Evolutionary conservation across 768 basidiomycete species (phyloP), one percentile per base, ranked within the genome.

Genomic region (Psilocybe cubensis): DNA sequence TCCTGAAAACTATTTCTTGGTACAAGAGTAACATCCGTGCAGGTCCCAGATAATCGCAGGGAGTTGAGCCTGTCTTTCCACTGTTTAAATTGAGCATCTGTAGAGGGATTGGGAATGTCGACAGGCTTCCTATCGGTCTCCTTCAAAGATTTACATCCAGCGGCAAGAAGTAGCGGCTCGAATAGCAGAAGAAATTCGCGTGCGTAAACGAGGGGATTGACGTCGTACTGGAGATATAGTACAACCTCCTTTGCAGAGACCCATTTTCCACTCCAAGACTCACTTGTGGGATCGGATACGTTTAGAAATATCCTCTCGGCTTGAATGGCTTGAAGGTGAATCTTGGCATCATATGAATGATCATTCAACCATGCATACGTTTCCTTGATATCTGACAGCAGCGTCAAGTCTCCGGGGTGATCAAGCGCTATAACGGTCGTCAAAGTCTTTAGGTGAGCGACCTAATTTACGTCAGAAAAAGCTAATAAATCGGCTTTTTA

Each of bases 301-400:
- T 83, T 83, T 47, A 83, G 68, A 66, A 81, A 82, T 1, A 80
- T 59, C 2, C 60, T 62, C 12, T 72, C 58, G 18, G 64, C 38
- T n/a, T 68, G 61, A 20, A 52, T 25, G 25, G 62, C 62, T 3
- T 60, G 48, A 6, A 69, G 58, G n/a, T 73, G 52, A 7, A 45
- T 27, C 6, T 57, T 38, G n/a, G 62, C 54, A 2, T 67, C 63
- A 2, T 71, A 63, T 6, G 63, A 57, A 25, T 65, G 46, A 1
- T 61, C 50, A 25, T 65, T 57, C 21, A 70, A 60, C 66, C 66
- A 70, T 35, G 57, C 46, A 25, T 69, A 69, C 0, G 68, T 69
- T 10, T 60, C 60, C 27, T 62, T 59, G 24, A 69, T 51, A 44
- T 69, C 65, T 0, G 56, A 57, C 1, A 67, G 41, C 10, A 65